Base-by-base conservation (phyloP, 2,329 filamentous ascomycete genomes). In the Aphanoascus verrucosus region DNA sequence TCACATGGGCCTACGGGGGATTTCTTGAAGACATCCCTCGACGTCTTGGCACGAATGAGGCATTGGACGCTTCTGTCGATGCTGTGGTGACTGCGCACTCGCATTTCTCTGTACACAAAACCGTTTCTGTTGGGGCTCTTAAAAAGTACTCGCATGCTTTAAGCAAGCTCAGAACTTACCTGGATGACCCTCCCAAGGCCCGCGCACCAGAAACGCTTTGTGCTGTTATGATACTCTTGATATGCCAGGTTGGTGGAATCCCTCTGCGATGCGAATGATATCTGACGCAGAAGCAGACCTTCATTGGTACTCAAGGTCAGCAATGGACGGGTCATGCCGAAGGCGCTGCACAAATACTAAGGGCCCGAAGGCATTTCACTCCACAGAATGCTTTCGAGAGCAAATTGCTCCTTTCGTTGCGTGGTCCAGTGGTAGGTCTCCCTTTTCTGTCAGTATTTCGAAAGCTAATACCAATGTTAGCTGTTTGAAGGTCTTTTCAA, bases 21-120 rank as follows among this genome's bases (percentile, higher is more conserved):
- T 78, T 74, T 56, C 59, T 78, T 9, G 62, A 63, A 1, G 65
- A 74, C n/a, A 61, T 78, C 0, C 76, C 76, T 0, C 59, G 60
- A 35, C 70, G 74, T 0, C 57, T 78, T 1, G 76, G 75, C 1
- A 62, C 56, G 9, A 77, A 74, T 44, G 64, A 67, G 45, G 74
- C 74, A 1, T 63, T 79, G 0, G 74, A 77, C 55, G 66, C 69
- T 5, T 61, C 68, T 6, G 61, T 67, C 2, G 63, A 65, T 44
- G 62, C 64, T 1, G 41, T 70, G 6, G 54, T 65, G 8, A 61
- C 57, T 12, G 61, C 65, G 0, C 64, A 70, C 47, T 54, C 61
- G 7, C 49, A 58, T 8, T 64, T 65, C 37, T 65, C 63, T 41
- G 47, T 58, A 2, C 53, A 54, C 7, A 57, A 51, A 41, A 49